Conservation (phyloP, 495 filamentous ascomycete genomes). For the Penicillium waksmanii region DNA sequence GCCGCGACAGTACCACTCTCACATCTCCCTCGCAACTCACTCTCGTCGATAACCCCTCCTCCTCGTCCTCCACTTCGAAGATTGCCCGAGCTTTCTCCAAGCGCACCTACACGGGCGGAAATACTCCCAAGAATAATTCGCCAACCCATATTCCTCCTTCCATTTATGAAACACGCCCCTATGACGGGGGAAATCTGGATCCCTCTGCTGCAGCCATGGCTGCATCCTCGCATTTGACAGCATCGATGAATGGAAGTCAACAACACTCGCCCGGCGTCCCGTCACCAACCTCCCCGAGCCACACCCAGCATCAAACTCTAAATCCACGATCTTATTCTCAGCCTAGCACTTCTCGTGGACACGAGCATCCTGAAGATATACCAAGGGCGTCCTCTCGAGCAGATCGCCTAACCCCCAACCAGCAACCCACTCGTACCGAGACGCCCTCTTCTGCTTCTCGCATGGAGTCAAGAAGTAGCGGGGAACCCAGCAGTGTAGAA, state of each 20-base stretch:
- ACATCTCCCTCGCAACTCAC: conserved; percentile 48
- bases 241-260: conserved; percentile 69
- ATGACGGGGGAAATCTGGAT: conserved; percentile 57
- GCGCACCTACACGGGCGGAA: conserved; percentile 76
- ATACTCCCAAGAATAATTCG: conserved; percentile 75
- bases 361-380: conserved; percentile 52
- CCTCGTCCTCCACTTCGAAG: conserved; percentile 24
- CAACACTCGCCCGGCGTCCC: conserved; percentile 74
- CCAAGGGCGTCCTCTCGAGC: conserved; percentile 29
- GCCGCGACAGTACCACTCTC: conserved; percentile 44
- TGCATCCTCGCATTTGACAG: conserved; percentile 75
- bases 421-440: conserved; percentile 44
- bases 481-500: conserved; percentile 65
- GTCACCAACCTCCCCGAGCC: conserved; percentile 78
- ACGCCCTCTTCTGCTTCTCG: conserved; percentile 39
- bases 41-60: conserved; percentile 28
- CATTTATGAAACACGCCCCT: conserved; percentile 56
- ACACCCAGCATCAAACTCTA: conserved; percentile 50
- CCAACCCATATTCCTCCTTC: conserved; percentile 75
- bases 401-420: conserved; percentile 45
- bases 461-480: conserved; percentile 56
- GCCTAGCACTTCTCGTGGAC: conserved; percentile 25
- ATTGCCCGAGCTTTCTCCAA: conserved; percentile 69
- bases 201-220: conserved; percentile 69
- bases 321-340: conserved; percentile 54